phyloP scores from a whole-genome alignment of 208 protist species.

The Wallacemonas sp. region DNA sequence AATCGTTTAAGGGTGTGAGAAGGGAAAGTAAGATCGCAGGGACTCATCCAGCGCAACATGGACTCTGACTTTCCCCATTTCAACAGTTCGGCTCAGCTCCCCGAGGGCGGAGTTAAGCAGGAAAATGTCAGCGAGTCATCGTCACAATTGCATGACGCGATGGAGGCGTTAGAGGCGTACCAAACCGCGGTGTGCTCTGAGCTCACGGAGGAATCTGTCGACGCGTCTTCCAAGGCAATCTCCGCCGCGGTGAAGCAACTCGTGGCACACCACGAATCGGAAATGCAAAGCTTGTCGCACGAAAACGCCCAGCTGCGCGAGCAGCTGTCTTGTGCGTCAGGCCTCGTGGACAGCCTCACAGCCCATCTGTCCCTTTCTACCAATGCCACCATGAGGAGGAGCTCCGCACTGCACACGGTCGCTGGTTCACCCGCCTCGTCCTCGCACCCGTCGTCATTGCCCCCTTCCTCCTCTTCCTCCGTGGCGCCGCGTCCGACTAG shows the following conservation, averaged over 20 bases:
- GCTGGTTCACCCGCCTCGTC: neutral
- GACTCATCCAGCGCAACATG: too few species aligned
- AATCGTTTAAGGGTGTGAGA: too few species aligned
- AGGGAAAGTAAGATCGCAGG: too few species aligned
- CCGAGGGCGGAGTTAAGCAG: neutral
- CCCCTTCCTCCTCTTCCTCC: too few species aligned
- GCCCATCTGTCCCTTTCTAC: neutral
- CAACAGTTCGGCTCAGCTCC: neutral
- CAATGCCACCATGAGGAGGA: neutral
- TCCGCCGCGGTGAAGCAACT: constrained; percentile 23
- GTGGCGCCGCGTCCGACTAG: too few species aligned
- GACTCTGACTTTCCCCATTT: neutral
- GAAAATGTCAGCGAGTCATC: neutral
- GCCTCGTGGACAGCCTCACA: constrained; percentile 31
- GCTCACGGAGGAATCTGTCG: constrained; percentile 19
- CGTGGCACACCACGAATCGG: constrained; percentile 21
- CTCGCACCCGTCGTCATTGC: too few species aligned
- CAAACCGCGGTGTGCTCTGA: constrained; percentile 18
- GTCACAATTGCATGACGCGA: neutral
- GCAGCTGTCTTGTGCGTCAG: constrained; percentile 22
- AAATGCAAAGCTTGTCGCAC: constrained; percentile 20
- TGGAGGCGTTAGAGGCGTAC: constrained; percentile 21
- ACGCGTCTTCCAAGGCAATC: constrained; percentile 24
- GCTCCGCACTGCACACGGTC: constrained; percentile 5
- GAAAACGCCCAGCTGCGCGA: constrained; percentile 31